Conservation (phyloP, 73 alveolate species). For the Uronychia binucleata region DNA sequence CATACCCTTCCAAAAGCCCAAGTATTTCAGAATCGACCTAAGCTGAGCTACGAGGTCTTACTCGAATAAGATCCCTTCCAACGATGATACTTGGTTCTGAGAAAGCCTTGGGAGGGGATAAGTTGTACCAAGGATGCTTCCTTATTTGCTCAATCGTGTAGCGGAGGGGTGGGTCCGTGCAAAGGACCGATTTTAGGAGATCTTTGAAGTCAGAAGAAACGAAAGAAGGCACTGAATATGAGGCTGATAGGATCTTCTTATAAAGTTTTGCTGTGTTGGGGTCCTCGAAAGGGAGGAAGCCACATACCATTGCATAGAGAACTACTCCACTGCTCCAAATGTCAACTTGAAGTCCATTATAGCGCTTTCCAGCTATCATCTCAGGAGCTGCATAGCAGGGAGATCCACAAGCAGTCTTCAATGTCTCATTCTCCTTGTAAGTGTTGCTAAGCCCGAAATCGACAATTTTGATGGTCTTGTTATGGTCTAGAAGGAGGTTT, state of each 20-base stretch:
- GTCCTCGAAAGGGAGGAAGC: constrained; percentile 89
- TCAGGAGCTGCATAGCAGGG: constrained; percentile 90
- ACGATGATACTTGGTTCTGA: constrained; percentile 1
- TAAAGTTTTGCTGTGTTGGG: constrained; percentile 73
- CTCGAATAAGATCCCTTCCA: constrained; percentile 17
- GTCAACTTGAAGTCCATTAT: constrained; percentile 70
- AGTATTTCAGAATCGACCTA: neutral
- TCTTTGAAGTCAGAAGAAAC: constrained; percentile 76
- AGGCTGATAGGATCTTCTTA: constrained; percentile 74
- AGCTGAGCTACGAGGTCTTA: neutral
- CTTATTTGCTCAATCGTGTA: constrained; percentile 82
- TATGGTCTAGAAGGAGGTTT: constrained; percentile 80
- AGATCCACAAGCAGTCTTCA: constrained; percentile 77
- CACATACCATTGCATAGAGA: constrained; percentile 88
- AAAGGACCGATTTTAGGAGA: constrained; percentile 76
- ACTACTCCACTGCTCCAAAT: constrained; percentile 89
- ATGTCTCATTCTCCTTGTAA: constrained; percentile 21
- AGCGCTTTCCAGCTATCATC: constrained; percentile 70
- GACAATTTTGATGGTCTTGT: constrained; percentile 44
- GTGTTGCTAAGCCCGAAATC: constrained; percentile 64
- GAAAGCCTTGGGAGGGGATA: neutral
- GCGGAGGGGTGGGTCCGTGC: constrained; percentile 90
- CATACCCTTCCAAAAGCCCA: neutral
- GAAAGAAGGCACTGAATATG: constrained; percentile 75
- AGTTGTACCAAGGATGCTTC: constrained; percentile 90